Base-by-base conservation (phyloP, 2,329 filamentous ascomycete genomes). In the Tolypocladium album region DNA sequence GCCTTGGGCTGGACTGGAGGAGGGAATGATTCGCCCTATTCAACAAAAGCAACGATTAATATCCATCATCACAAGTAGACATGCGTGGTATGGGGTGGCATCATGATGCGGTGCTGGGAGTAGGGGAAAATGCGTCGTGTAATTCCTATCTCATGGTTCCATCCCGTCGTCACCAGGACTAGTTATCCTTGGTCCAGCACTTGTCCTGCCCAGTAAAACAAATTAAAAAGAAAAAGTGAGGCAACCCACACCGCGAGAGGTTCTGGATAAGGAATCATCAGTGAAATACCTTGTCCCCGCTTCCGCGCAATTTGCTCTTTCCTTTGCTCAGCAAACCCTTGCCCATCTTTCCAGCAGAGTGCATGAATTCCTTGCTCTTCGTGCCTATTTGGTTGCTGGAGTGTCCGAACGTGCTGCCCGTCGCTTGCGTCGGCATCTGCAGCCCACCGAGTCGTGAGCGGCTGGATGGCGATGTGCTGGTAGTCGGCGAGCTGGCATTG, bases 291-390 rank as follows among this genome's bases (percentile, higher is more conserved):
- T 95, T 95, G 75, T 94, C 90, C 70, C 86, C 85, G 64, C 83
- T 83, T 71, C 81, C 83, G 63, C 82, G 79, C 72, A 96, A 86
- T 74, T 90, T 93, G 76, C 84, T 93, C 76, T 89, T 93, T 66
- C 92, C 90, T 77, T 96, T 96, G 65, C 89, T 91, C 72, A 97
- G 87, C 64, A 97, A 75, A 58, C 92, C 93, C 78, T 96, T 96
- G 56, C 92, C 92, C 61, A 91, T 90, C 71, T 90, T 92, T 58
- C 90, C 91, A 59, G 92, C 92, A 27, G 88, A 88, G 65, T 94
- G 89, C 70, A 97, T 81, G 36, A 97, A 78, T 68, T 95, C 92
- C 76, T 96, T 97, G 71, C 92, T 87, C 78, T 92, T 93, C 45
- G 87, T 83, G 66, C 90, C 88, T 71, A 92, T 84, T 68, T 88